Base-by-base conservation (phyloP, 179 eudicot species). In the Silene vulgaris region DNA sequence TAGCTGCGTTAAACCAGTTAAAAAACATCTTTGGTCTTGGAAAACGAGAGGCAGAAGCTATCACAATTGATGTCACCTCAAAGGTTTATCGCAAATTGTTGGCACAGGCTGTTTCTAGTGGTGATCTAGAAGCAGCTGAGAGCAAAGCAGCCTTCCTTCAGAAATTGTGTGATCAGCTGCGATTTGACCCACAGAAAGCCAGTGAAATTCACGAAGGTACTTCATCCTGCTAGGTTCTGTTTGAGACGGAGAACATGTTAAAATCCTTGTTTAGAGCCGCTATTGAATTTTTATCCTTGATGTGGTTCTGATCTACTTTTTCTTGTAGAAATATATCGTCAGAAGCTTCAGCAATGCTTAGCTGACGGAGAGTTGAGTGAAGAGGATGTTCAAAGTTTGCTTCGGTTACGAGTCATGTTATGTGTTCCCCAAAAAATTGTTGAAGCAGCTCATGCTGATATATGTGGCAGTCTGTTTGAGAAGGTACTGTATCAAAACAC, bases 131-230 rank as follows among this genome's bases (percentile, higher is more conserved):
- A 74, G 87, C 89, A 60, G 93, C 92, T 74, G 89, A 84, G 20
- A 93, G 98, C 79, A 93, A 93, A 89, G 98, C 98, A 16, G 91
- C 86, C 62, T 90, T 85, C 77, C 97, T 93, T 79, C 96, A 93
- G 77, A 83, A 79, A 68, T 87, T 93, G 20, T 93, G 98, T 79
- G 94, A 93, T 72, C 91, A 87, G 76, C 73, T 93, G 85, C 85
- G 75, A 66, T 89, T 93, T 74, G 96, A 93, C 82, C 88, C 97
- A 9, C 85, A 87, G 83, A 93, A 90, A 70, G 98, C 98, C 20
- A 80, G 83, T 78, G 90, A 83, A 81, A 89, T 93, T 71, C 98
- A 93, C 86, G 87, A 90, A 90, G 98, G 97, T 89, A 79, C 20
- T 80, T 48, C 43, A 40, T 16, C 3, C 32, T n/a, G 26, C 5